phyloP scores from a whole-genome alignment of 1,139 yeast species.

The Lipomyces yarrowii region DNA sequence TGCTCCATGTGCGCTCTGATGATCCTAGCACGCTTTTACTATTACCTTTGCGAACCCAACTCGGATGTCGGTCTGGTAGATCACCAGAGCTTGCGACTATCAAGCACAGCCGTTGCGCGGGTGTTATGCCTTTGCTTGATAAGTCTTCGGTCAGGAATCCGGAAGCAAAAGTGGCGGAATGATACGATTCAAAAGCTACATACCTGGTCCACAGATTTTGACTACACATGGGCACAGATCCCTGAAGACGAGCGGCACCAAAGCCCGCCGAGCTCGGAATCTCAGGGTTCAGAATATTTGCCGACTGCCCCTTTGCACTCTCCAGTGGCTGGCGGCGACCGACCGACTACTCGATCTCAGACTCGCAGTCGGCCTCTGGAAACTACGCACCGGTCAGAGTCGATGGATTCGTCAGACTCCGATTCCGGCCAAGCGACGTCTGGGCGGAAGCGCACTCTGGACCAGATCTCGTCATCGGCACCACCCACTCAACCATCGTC shows the following conservation, averaged over 20 bases:
- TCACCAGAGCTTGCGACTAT: background rate
- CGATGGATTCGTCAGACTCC: background rate
- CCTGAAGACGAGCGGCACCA: background rate
- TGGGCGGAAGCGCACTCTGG: background rate
- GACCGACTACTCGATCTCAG: too few species aligned
- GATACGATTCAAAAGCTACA: background rate
- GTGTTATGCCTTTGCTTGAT: conserved; percentile 5
- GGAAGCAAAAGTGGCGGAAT: background rate
- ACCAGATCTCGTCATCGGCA: background rate
- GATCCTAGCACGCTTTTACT: conserved; percentile 4
- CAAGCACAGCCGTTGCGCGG: background rate
- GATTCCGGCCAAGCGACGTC: background rate
- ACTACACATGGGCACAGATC: background rate
- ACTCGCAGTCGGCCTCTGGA: background rate
- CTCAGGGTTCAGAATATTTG: background rate
- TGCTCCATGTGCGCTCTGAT: background rate
- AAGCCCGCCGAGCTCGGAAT: background rate
- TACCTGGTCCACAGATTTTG: background rate
- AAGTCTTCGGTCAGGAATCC: background rate
- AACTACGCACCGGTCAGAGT: too few species aligned
- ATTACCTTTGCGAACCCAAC: conserved; percentile 3
- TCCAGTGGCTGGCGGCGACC: background rate
- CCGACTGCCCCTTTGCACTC: background rate
- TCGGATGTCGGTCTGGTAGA: background rate
- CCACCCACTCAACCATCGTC: background rate